Percentiles rank a stretch among this genome's conserved stretches.
Evolutionary conservation across 139 green algal genomes (phyloP).

Genomic region (Cymbomonas tetramitiformis): DNA sequence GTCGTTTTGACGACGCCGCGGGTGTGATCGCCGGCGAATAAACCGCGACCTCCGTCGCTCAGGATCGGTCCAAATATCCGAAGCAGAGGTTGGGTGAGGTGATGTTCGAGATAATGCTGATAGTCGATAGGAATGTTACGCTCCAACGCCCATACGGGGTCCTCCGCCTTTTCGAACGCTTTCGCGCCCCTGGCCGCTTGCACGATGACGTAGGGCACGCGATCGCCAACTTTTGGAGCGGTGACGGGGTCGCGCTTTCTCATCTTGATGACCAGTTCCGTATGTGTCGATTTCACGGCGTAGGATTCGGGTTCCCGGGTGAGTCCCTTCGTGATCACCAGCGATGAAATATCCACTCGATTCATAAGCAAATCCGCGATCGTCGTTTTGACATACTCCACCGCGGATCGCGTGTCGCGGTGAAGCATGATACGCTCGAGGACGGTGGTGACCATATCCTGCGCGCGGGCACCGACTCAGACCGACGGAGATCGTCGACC

Average conservation of each 20-base stretch:
- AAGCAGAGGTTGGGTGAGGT: constrained; percentile 69
- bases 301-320: constrained; percentile 37
- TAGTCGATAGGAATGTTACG: constrained; percentile 90
- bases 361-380: constrained; percentile 94
- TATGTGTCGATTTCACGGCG: constrained; percentile 64
- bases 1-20: constrained; percentile 60
- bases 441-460: constrained; percentile 44
- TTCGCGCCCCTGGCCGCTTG: constrained; percentile 64
- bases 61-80: constrained; percentile 92
- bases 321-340: constrained; percentile 37
- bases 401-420: constrained; percentile 50
- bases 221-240: constrained; percentile 75
- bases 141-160: constrained; percentile 89
- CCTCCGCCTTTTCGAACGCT: constrained; percentile 91
- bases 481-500: too few relatives aligned
- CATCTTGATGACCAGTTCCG: constrained; percentile 95
- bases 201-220: constrained; percentile 93
- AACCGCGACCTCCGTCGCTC: neutral
- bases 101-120: constrained; percentile 95
- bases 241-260: constrained; percentile 80
- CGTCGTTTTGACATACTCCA: constrained; percentile 72
- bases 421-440: constrained; percentile 83
- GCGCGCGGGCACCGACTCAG: constrained; percentile 58
- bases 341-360: constrained; percentile 80
- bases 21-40: constrained; percentile 23